Evolutionary conservation across 1,284 basidiomycete species (phyloP).

Genomic region (Moesziomyces parantarcticus): DNA sequence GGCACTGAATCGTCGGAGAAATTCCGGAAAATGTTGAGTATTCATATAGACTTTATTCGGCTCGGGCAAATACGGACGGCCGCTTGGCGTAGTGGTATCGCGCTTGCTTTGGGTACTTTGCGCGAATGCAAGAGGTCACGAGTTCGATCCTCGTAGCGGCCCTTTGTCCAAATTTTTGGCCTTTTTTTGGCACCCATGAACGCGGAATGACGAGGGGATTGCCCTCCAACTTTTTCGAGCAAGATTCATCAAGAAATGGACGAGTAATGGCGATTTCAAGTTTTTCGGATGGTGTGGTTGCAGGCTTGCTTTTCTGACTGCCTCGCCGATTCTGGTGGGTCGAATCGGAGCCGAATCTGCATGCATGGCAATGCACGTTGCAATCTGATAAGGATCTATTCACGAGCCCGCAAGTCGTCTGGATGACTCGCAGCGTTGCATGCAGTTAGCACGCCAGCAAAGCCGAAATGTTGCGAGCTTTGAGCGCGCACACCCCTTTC

Average conservation of each 20-base stretch:
- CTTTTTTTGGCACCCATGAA: conserved; percentile 9
- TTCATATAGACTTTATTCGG: background rate
- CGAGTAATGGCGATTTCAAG: conserved; percentile 6
- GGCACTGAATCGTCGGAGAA: too few species aligned
- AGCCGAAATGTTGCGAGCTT: too few species aligned
- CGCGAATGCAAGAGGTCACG: conserved; percentile 51
- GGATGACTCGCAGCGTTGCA: too few species aligned
- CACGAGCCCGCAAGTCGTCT: too few species aligned
- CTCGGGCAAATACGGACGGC: conserved; percentile 13
- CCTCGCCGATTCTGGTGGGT: too few species aligned
- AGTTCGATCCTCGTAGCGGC: conserved; percentile 57
- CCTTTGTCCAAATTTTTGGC: conserved; percentile 14
- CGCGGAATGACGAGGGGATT: conserved; percentile 3
- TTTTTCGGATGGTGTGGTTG: conserved; percentile 10
- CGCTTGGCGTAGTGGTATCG: conserved; percentile 58
- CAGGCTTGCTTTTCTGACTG: too few species aligned
- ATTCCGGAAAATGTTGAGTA: background rate
- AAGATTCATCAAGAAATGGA: conserved; percentile 5
- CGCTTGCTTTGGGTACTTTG: conserved; percentile 43
- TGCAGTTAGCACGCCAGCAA: too few species aligned
- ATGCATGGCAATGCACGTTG: too few species aligned
- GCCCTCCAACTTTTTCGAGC: background rate
- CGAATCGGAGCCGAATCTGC: too few species aligned
- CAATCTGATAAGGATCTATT: too few species aligned
- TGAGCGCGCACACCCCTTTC: too few species aligned